Evolutionary conservation across 306 rosid species (phyloP).

Genomic region (Comarum palustre): DNA sequence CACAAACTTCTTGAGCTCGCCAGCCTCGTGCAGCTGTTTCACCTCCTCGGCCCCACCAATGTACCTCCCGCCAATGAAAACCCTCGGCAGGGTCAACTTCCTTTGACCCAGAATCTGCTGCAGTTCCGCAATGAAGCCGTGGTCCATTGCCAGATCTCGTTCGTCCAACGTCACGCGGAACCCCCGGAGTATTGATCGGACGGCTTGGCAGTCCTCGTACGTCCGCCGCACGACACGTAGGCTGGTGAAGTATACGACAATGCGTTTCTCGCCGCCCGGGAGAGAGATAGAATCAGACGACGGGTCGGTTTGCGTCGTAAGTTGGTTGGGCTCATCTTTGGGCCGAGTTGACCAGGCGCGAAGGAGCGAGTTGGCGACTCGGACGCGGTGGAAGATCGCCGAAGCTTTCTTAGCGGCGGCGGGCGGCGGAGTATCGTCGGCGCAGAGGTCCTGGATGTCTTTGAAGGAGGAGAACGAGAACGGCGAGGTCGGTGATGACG

Average conservation of each 20-base stretch:
- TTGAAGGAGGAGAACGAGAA: constrained; percentile 87
- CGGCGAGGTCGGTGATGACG: constrained; percentile 44
- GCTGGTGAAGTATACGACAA: constrained; percentile 84
- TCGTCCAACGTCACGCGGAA: constrained; percentile 71
- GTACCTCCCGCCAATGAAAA: constrained; percentile 76
- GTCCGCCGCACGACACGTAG: constrained; percentile 79
- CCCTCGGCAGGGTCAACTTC: constrained; percentile 54
- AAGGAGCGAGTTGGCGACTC: constrained; percentile 56
- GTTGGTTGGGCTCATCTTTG: constrained; percentile 1
- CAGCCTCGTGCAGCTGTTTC: constrained; percentile 61
- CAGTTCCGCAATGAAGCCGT: constrained; percentile 58
- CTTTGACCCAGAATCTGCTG: constrained; percentile 50
- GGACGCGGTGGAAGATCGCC: constrained; percentile 71
- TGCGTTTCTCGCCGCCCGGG: constrained; percentile 61
- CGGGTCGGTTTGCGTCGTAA: constrained; percentile 21
- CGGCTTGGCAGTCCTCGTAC: constrained; percentile 73
- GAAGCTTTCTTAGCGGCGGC: constrained; percentile 37
- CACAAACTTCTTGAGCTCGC: constrained; percentile 83
- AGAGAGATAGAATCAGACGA: constrained; percentile 24
- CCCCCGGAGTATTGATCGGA: constrained; percentile 68
- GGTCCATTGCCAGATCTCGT: constrained; percentile 88
- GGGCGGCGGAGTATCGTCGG: constrained; percentile 47
- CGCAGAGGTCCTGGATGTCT: constrained; percentile 66
- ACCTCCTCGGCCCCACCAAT: constrained; percentile 87
- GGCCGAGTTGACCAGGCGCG: constrained; percentile 39